Evolutionary conservation across 2,329 filamentous ascomycete genomes (phyloP), one percentile per base, ranked within the genome.

Genomic region (Clarireedia hainanense): DNA sequence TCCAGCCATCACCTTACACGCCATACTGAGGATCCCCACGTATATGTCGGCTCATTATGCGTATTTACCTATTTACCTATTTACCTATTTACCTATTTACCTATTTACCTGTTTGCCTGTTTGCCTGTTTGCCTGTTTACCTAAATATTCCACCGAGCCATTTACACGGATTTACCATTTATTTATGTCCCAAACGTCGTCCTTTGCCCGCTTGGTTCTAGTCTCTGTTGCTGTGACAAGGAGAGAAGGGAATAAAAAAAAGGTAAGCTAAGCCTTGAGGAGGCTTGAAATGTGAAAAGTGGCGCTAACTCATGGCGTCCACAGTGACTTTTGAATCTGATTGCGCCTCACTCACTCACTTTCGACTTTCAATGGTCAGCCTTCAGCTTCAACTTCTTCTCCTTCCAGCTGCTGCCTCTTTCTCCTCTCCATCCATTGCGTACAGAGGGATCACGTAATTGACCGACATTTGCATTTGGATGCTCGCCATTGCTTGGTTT

Each of bases 341-440:
- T 47, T 47, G 43, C 43, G 43, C 43, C 43, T 47, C 43, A 47
- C 43, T 45, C 20, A 30, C 9, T 34, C 30, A 34, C 30, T 34
- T 34, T 34, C 30, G 15, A 42, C 15, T 20, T 42, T 45, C n/a
- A 45, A 23, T 20, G 42, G 20, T 45, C 46, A 43, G 34, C 52
- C 52, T 50, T 55, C 52, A 55, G 36, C 52, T 50, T 55, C 37
- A 54, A 20, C 36, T 50, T 50, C 45, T 42, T 27, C n/a, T 30
- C 39, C 23, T 30, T 20, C 17, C 34, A 24, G 23, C 36, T 42
- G 36, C 26, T 30, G 48, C 24, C 37, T 37, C 14, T 23, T 24
- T 17, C 20, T 50, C 14, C 23, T 49, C 30, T 12, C 12, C 30
- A 34, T 34, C 30, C 30, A 34, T 34, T 34, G 30, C 12, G 30